phyloP scores from a whole-genome alignment of 345 rosid genomes.

The Alliaria petiolata region DNA sequence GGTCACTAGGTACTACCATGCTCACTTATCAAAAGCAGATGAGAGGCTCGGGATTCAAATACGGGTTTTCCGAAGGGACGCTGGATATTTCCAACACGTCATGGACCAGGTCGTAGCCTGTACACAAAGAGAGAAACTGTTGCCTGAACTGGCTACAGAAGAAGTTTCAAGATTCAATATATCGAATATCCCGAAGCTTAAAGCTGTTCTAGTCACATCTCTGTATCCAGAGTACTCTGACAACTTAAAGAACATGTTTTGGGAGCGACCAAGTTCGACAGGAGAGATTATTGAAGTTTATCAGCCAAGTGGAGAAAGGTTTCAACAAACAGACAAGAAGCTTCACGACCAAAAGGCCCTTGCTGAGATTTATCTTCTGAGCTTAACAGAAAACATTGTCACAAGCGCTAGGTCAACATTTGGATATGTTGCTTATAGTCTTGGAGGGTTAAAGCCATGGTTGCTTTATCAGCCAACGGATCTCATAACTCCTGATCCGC shows the following conservation, averaged over 20 bases:
- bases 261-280: constrained; percentile 10
- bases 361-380: constrained; percentile 40
- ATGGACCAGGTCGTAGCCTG: constrained; percentile 35
- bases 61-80: constrained; percentile 5
- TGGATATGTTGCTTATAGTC: constrained; percentile 37
- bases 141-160: constrained; percentile 24
- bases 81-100: constrained; percentile 19
- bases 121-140: constrained; percentile 23
- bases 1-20: constrained; percentile 26
- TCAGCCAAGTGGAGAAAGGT: constrained; percentile 40
- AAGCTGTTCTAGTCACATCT: constrained; percentile 39
- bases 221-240: constrained; percentile 27
- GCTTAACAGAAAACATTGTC: constrained; percentile 33
- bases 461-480: constrained; percentile 24
- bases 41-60: constrained; percentile 38
- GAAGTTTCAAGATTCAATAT: background rate
- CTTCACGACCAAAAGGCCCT: constrained; percentile 37
- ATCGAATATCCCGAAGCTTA: background rate
- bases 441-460: constrained; percentile 39
- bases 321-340: constrained; percentile 30
- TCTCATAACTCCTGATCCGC: constrained; percentile 33
- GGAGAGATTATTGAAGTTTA: constrained; percentile 31
- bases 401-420: constrained; percentile 40
- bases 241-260: constrained; percentile 19
- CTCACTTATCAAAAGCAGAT: constrained; percentile 30